Evolutionary conservation across 345 rosid genomes (phyloP), one percentile per base, ranked within the genome.

Genomic region (Heritiera fomes): DNA sequence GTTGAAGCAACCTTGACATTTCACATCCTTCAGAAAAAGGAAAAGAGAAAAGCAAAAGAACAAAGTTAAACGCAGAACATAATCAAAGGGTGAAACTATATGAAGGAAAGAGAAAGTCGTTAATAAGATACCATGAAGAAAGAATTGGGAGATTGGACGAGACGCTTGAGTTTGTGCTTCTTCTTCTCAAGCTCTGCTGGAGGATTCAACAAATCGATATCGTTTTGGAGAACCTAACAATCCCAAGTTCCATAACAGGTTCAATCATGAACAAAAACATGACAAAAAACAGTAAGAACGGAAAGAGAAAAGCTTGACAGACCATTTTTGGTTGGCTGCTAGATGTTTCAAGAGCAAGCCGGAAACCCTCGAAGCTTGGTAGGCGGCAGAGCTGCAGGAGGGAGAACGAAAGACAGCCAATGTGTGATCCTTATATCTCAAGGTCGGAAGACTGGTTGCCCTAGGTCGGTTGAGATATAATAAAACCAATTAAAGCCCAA

Each of bases 161-260:
- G 64, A 55, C 77, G 77, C 50, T 74, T 74, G 77, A 74, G 77
- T 18, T 74, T 74, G 77, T 74, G 77, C 77, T 74, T 74, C 77
- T 74, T 58, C 66, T 74, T 74, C 77, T 74, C 77, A 17, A 56
- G 77, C 62, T 74, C 77, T 23, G 63, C 77, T 14, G 77, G 65
- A 41, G 77, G 77, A 60, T 74, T 74, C 77, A 74, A 58, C 64
- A 74, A 60, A 58, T 74, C 77, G 65, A 74, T 40, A 40, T 69
- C 73, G 73, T 69, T 69, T 69, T 69, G 73, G n/a, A 69, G 73
- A 46, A 69, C 73, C 73, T 69, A n/a, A 46, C 3, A 47, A 47
- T 46, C 8, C 8, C 38, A 65, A 40, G 9, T 15, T 65, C 18
- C 8, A 45, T 20, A 69, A 23, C 74, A 47, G 5, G 14, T 28